Evolutionary conservation across 306 rosid species (phyloP), one percentile per base, ranked within the genome.

Genomic region (Senna tora): DNA sequence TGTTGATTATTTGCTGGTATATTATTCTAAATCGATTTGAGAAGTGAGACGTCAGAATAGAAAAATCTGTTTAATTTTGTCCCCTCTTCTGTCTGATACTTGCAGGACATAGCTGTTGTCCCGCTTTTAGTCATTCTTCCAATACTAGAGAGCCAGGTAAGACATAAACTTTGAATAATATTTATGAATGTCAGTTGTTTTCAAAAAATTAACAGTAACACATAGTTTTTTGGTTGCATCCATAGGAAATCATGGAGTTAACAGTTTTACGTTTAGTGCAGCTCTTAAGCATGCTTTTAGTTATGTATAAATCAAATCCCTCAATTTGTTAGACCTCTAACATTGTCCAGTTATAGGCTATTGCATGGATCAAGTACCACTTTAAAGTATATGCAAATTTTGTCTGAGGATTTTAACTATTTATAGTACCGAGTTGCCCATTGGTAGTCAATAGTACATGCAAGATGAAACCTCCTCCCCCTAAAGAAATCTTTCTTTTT

Each of bases 111-210:
- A 84, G 99, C 99, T 7, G 99, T 95, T 45, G 96, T 95, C 63
- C 99, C 99, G 67, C 97, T 95, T 71, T 76, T 95, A 75, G 99
- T 95, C 86, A 76, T 95, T 77, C 99, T 95, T 86, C 99, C 99
- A 13, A 86, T 95, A 69, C 89, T 95, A 73, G 99, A 95, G 96
- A 91, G 81, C 84, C 97, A 95, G 99, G 99, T 95, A 86, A 45
- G 62, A 54, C 68, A 69, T 62, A 43, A 60, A 71, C 76, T 72
- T n/a, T 20, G 76, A 74, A 66, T 22, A 33, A 42, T 64, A 65
- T 19, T 9, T 33, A 69, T 62, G 60, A 36, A 34, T 14, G 56
- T 43, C 59, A 22, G 46, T 10, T 65, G 39, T 62, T 36, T 9
- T 10, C 53, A 49, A 34, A 39, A 20, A 62, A 39, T 56, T 36